Evolutionary conservation across 2,329 filamentous ascomycete species (phyloP), one percentile per base, ranked within the genome.

Genomic region (Zasmidium cellare): DNA sequence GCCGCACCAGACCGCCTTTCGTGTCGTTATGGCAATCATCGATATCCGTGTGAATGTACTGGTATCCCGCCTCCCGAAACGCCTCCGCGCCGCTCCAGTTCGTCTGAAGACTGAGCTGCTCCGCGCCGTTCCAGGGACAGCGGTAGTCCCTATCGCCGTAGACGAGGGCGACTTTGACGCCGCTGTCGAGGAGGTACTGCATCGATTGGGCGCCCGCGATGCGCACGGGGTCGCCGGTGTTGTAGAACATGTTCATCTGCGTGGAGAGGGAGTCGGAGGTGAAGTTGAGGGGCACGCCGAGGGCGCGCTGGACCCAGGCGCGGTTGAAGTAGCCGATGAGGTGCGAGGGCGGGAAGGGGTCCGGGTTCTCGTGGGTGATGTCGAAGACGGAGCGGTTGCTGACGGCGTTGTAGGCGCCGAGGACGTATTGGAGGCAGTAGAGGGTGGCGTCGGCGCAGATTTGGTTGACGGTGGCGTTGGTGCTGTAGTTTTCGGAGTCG

Each of bases 401-500:
- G 45, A 52, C 48, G 9, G 47, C 35, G 16, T 48, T 23, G 47
- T 60, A 67, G 0, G 61, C 57, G 3, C 44, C 53, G 5, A 54
- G 35, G n/a, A 67, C 57, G 49, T 65, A 56, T 24, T 24, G 28
- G 18, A 18, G 11, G 55, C 63, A 65, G 50, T 60, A 63, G 3
- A n/a, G 16, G 11, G 51, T 51, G 1, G 68, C 68, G 5, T 53
- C 44, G 7, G 65, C 55, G 65, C 84, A 87, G 20, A 72, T 53
- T 2, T 57, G 58, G 53, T 78, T 77, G 24, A 77, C 75, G 0
- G 65, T 69, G 0, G 59, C 55, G 56, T 77, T 74, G 53, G 69
- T 69, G 24, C 73, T 71, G 53, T 74, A 66, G 38, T 82, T 79
- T 0, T 78, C 71, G 0, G 83, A 81, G 55, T 86, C 83, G 18